Conservation (phyloP, 768 basidiomycete species). For the Calocera viscosa region DNA sequence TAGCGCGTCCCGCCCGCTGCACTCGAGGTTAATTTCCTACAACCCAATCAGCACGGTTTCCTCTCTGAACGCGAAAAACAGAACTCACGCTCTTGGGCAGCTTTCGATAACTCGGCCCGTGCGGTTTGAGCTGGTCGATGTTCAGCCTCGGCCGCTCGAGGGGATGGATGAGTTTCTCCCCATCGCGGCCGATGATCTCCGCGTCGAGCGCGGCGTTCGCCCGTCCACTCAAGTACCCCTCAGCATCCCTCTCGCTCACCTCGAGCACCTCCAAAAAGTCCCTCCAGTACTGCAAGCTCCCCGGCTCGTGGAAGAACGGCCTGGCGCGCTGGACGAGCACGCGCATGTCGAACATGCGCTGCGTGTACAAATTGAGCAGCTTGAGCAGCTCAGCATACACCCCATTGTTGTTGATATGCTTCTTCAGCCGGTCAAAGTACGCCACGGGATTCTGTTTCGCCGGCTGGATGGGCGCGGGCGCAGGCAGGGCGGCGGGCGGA, state of each 20-base stretch:
- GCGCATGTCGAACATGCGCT: constrained; percentile 78
- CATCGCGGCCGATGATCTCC: constrained; percentile 29
- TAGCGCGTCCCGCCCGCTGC: constrained; percentile 87
- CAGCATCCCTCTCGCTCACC: constrained; percentile 41
- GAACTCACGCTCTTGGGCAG: constrained; percentile 76
- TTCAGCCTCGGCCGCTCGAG: constrained; percentile 60
- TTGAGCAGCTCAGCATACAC: constrained; percentile 76
- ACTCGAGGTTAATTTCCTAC: constrained; percentile 79
- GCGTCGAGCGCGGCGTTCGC: constrained; percentile 23
- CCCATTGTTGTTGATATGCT: constrained; percentile 34
- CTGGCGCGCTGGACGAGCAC: constrained; percentile 70
- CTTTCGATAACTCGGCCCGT: constrained; percentile 87
- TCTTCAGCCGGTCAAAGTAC: constrained; percentile 83
- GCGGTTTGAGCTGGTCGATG: constrained; percentile 31
- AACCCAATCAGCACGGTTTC: neutral
- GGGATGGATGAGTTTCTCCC: constrained; percentile 51
- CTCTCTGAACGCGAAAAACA: neutral
- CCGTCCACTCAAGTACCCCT: constrained; percentile 14
- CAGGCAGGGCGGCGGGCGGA: constrained; percentile 17
- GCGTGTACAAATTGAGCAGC: constrained; percentile 77
- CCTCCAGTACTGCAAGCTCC: constrained; percentile 52
- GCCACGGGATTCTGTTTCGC: constrained; percentile 53
- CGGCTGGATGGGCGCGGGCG: constrained; percentile 12
- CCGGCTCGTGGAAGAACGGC: constrained; percentile 63
- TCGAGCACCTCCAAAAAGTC: constrained; percentile 80